Conservation (phyloP, 352 stramenopile species). For the Phytophthora capsici region DNA sequence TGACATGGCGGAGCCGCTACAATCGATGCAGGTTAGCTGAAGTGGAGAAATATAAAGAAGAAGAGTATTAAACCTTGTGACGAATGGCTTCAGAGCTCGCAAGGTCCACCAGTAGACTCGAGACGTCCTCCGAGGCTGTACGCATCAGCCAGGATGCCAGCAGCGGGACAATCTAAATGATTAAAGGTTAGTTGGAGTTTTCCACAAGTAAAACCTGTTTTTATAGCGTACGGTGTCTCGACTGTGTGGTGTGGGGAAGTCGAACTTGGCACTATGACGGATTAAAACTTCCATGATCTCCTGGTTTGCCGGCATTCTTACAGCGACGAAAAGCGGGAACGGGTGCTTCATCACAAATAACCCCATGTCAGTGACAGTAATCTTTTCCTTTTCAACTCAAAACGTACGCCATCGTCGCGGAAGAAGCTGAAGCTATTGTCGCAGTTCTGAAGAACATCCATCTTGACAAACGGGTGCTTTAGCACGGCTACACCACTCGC, state of each 20-base stretch:
- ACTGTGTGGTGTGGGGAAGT: constrained; percentile 23
- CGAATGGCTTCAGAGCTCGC: constrained; percentile 18
- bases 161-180: neutral
- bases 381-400: neutral
- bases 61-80: constrained; percentile 14
- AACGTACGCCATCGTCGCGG: constrained; percentile 9
- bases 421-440: constrained; percentile 28
- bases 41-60: neutral
- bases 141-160: constrained; percentile 13
- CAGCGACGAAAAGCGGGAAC: constrained; percentile 13
- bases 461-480: constrained; percentile 18
- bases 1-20: constrained; percentile 18
- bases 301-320: constrained; percentile 15
- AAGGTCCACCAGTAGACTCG: neutral
- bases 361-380: neutral
- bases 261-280: constrained; percentile 26
- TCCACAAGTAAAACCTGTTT: neutral
- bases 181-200: no score
- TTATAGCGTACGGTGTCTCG: constrained; percentile 22
- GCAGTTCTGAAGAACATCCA: constrained; percentile 25
- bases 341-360: neutral
- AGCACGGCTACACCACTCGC: neutral
- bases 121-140: constrained; percentile 7
- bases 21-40: neutral
- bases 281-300: constrained; percentile 33